Conservation (phyloP, 768 basidiomycete genomes). For the Amanita rimosa region DNA sequence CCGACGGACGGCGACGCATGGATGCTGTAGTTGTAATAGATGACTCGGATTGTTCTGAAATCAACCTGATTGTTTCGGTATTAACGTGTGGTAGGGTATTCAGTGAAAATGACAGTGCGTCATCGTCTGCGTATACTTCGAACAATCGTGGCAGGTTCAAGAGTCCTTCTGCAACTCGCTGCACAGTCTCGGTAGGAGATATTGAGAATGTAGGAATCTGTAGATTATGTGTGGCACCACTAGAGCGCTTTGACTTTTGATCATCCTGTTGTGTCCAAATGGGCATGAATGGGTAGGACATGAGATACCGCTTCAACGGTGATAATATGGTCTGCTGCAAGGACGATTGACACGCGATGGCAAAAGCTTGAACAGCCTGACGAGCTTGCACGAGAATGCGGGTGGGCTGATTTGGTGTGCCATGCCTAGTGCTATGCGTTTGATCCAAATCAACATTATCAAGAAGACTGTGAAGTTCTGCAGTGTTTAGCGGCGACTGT, state of each 20-base stretch:
- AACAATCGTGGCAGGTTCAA: slow-evolving; percentile 89
- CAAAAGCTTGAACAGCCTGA: slow-evolving; percentile 48
- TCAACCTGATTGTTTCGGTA: slow-evolving; percentile 35
- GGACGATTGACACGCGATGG: slow-evolving; percentile 62
- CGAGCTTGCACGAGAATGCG: slow-evolving; percentile 45
- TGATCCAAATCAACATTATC: slow-evolving; percentile 37
- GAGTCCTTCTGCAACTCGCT: slow-evolving; percentile 87
- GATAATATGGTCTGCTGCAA: slow-evolving; percentile 78
- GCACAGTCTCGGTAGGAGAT: slow-evolving; percentile 80
- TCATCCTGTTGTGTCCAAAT: slow-evolving; percentile 52
- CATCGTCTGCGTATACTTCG: slow-evolving; percentile 90
- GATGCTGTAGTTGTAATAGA: slow-evolving; percentile 14
- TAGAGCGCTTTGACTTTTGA: slow-evolving; percentile 32
- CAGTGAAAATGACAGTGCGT: slow-evolving; percentile 80
- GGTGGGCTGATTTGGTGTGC: slow-evolving; percentile 16
- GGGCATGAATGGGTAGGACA: slow-evolving; percentile 54
- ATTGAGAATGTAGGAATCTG: slow-evolving; percentile 88
- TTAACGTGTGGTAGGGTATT: slow-evolving; percentile 70
- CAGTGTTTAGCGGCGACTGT: slow-evolving; percentile 78
- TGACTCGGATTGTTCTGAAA: slow-evolving; percentile 30
- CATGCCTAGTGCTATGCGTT: slow-evolving; percentile 13
- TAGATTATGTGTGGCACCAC: slow-evolving; percentile 36
- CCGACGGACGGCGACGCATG: slow-evolving; percentile 29
- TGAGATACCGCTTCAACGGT: slow-evolving; percentile 67
- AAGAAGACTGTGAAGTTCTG: slow-evolving; percentile 56